Base-by-base conservation (phyloP, 2,329 filamentous ascomycete genomes). In the Aureobasidium pullulans region DNA sequence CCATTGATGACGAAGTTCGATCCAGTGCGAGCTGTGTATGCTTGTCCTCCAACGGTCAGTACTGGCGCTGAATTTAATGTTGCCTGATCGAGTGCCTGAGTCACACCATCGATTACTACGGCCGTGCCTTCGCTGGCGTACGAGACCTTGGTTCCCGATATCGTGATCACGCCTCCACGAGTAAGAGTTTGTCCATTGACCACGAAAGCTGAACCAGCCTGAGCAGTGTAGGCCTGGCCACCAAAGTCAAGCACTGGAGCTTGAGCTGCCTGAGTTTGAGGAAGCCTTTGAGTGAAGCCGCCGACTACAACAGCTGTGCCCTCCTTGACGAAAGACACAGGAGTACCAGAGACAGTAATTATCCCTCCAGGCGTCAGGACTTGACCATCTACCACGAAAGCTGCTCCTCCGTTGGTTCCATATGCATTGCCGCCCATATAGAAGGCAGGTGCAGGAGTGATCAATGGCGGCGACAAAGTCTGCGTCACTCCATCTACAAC, bases 401-500 rank as follows among this genome's bases (percentile, higher is more conserved):
- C 72, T 1, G 71, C 68, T n/a, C 68, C 72, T 28, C 62, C 43
- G 52, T 70, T 68, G 2, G 67, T 60, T 52, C 62, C 60, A 61
- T 71, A 71, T 9, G 68, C 66, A 5, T 62, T 68, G 16, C 63
- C 66, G 19, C 60, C 69, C 13, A 72, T 63, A 37, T 61, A 60
- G 31, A 63, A 37, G 6, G 48, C 46, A 23, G 71, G 69, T 4
- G 67, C 66, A 16, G 66, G 65, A 2, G 71, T 72, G 28, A 68
- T 66, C 1, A 60, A 54, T 10, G 71, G 67, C 7, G 68, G 63
- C 10, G 68, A 66, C 8, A 76, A 59, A 8, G 64, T 44, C 49
- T 67, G 68, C 1, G 73, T 75, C 9, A 69, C 68, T 11, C 73
- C 73, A 37, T 72, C 72, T 31, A 78, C 62, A 4, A 78, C 71